phyloP scores from a whole-genome alignment of 495 filamentous ascomycete species.

The Trichodelitschia bisporula region DNA sequence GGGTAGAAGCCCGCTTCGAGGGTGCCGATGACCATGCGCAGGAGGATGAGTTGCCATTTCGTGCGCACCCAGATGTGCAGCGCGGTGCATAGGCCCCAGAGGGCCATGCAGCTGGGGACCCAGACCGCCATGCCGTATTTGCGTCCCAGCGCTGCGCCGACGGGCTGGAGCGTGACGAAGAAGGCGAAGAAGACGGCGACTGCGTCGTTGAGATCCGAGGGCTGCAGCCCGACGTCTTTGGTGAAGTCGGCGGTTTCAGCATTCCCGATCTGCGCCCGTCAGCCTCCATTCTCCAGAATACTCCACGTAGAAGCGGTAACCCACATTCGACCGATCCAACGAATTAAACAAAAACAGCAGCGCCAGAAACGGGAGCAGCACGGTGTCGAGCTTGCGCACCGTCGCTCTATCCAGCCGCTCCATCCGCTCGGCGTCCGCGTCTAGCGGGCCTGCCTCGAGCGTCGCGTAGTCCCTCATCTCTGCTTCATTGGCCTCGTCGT shows the following conservation, averaged over 20 bases:
- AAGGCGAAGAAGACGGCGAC: conserved; percentile 29
- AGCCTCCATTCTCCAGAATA: neutral
- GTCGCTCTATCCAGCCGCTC: conserved; percentile 11
- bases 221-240: conserved; percentile 17
- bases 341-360: conserved; percentile 26
- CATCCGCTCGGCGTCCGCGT: conserved; percentile 7
- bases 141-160: conserved; percentile 28
- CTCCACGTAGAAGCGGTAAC: neutral
- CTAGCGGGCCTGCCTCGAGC: neutral
- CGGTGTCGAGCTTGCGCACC: conserved; percentile 19
- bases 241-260: conserved; percentile 27
- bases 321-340: conserved; percentile 23
- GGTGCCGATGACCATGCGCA: conserved; percentile 20
- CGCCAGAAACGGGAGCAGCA: conserved; percentile 26
- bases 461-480: too few relatives aligned
- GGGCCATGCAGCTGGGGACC: conserved; percentile 29
- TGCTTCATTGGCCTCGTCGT: too few relatives aligned
- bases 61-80: conserved; percentile 17
- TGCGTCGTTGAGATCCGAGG: conserved; percentile 26
- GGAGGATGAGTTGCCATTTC: conserved; percentile 16
- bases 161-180: conserved; percentile 30
- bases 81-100: conserved; percentile 28
- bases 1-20: conserved; percentile 29
- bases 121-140: conserved; percentile 24
- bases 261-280: conserved; percentile 22